Percentiles rank a stretch among this genome's conserved stretches.
These are phyloP conservation scores for Fusarium albosuccineum DNA, from an alignment of 2,329 filamentous ascomycete species.

Conservation along the genomic window DNA sequence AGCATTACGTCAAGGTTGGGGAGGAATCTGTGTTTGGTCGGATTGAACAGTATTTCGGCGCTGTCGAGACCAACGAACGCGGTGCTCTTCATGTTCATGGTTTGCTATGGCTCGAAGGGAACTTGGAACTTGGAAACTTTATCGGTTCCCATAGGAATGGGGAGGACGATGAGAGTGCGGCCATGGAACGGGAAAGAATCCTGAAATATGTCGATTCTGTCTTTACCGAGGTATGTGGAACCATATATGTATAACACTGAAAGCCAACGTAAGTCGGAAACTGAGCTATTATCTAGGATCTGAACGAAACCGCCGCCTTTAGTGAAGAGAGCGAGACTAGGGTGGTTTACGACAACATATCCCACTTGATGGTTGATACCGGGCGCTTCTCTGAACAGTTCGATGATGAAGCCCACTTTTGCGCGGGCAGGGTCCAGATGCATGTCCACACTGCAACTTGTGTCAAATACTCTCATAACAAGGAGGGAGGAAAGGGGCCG, in stretches of 20 bases:
- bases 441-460: constrained; percentile 7
- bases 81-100: constrained; percentile 1
- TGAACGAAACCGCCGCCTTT: not conserved
- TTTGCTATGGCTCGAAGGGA: constrained; percentile 11
- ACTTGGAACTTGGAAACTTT: not conserved
- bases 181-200: constrained; percentile 2
- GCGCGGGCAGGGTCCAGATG: constrained; percentile 8
- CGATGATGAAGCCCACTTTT: constrained; percentile 16
- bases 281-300: constrained; percentile 1
- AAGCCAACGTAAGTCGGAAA: not conserved
- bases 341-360: not conserved
- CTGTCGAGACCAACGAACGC: not conserved
- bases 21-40: not conserved
- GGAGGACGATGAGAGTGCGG: constrained; percentile 7
- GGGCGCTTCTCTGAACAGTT: constrained; percentile 12
- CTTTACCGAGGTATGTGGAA: constrained; percentile 7
- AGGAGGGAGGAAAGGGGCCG: not conserved
- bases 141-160: not conserved
- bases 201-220: constrained; percentile 8
- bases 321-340: not conserved
- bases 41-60: not conserved
- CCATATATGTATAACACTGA: constrained; percentile 3
- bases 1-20: constrained; percentile 1
- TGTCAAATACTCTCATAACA: constrained; percentile 13
- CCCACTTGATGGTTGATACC: not conserved